Evolutionary conservation across 352 stramenopile species (phyloP), one percentile per base, ranked within the genome.

Genomic region (Globisporangium splendens): DNA sequence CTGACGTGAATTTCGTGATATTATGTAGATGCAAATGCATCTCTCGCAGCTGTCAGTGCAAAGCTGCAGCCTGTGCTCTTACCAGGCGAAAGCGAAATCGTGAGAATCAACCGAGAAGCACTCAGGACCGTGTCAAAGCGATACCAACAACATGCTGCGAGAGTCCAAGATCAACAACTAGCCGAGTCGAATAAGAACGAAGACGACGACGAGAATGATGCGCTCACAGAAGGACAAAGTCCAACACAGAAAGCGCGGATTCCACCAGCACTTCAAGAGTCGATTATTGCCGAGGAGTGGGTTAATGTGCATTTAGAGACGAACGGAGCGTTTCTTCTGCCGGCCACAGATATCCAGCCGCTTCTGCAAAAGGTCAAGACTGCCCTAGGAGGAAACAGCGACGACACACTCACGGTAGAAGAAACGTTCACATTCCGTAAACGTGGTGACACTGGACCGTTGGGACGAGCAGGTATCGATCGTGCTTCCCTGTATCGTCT

Each of bases 251-350:
- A 70, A 24, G 54, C n/a, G 35, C 61, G 53, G 6, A 68, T 78
- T 33, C 54, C 60, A 46, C n/a, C 73, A 10, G 66, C 71, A 6
- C 66, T 88, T 3, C 63, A 87, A 31, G 81, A 91, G 38, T 91
- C 81, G 0, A 68, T 91, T 15, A 73, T 91, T 18, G 78, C 83
- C 10, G 84, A 93, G 44, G 81, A 90, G 55, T 91, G 82, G 84
- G 80, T 93, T 10, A 92, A 93, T 54, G 47, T 86, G 1, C 82
- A 92, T 24, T 39, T 92, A n/a, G 77, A 86, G 53, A 79, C 69
- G 0, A 76, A 67, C 4, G 69, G 75, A 7, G 59, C 59, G 8
- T 89, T 83, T 50, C 62, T 91, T 0, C 46, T 89, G 12, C 82
- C 77, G 12, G 73, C 65, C 1, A 68, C 63, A 8, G 75, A 89